Evolutionary conservation across 306 rosid species (phyloP).

Genomic region (Albizia julibrissin): DNA sequence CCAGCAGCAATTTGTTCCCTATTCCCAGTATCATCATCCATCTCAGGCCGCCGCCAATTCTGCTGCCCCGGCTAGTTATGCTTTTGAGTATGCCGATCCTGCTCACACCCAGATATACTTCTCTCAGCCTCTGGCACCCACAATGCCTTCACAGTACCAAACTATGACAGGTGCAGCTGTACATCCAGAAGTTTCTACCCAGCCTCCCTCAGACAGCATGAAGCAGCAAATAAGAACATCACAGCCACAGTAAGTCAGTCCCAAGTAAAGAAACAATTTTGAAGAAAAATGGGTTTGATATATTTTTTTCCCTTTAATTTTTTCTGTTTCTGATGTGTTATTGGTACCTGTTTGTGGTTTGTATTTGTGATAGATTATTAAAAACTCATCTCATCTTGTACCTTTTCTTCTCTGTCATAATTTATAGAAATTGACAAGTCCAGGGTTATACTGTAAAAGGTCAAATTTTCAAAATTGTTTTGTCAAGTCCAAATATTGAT

Average conservation of each 20-base stretch:
- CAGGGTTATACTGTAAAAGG: slow-evolving; percentile 86
- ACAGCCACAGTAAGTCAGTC: slow-evolving; percentile 56
- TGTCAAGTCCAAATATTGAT: slow-evolving; percentile 66
- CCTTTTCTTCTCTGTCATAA: slow-evolving; percentile 57
- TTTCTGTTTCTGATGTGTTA: slow-evolving; percentile 54
- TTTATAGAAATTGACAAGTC: slow-evolving; percentile 72
- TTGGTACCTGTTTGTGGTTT: slow-evolving; percentile 73
- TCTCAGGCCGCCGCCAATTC: slow-evolving; percentile 74
- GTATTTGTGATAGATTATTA: slow-evolving; percentile 84
- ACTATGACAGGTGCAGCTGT: slow-evolving; percentile 74
- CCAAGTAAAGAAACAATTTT: slow-evolving; percentile 74
- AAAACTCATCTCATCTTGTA: slow-evolving; percentile 53
- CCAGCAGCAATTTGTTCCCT: slow-evolving; percentile 76
- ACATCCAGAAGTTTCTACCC: slow-evolving; percentile 33
- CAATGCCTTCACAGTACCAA: slow-evolving; percentile 87
- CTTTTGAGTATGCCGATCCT: slow-evolving; percentile 71
- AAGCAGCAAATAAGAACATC: slow-evolving; percentile 89
- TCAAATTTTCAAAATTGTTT: slow-evolving; percentile 53
- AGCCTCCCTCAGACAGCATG: slow-evolving; percentile 67
- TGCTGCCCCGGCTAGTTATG: slow-evolving; percentile 52
- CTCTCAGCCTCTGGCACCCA: slow-evolving; percentile 72
- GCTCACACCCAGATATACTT: slow-evolving; percentile 77
- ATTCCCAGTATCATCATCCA: slow-evolving; percentile 83
- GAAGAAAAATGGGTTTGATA: slow-evolving; percentile 61
- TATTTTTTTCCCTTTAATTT: slow-evolving; percentile 15